Percentiles rank a stretch among this genome's conserved stretches.
phyloP scores from a whole-genome alignment of 2,329 filamentous ascomycete genomes.

The Cladophialophora psammophila region DNA sequence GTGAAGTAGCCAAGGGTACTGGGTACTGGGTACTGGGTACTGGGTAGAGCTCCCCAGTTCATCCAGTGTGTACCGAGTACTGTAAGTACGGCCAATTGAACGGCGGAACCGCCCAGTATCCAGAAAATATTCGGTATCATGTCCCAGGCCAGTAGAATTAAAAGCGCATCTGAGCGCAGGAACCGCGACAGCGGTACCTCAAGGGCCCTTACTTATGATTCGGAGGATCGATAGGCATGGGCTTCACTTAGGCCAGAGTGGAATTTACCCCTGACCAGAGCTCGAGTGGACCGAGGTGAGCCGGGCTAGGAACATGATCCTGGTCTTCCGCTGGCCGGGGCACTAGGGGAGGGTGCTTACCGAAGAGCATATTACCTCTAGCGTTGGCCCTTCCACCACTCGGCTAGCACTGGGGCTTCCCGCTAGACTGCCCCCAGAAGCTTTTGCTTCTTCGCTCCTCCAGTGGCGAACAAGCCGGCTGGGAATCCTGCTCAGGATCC shows the following conservation, averaged over 20 bases:
- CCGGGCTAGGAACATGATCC: slow-evolving; percentile 33
- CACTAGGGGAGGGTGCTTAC: slow-evolving; percentile 26
- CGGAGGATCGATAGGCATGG: slow-evolving; percentile 32
- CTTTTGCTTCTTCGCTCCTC: slow-evolving; percentile 23
- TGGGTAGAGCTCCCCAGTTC: background rate
- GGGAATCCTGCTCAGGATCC: background rate
- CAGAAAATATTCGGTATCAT: slow-evolving; percentile 3
- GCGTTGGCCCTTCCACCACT: slow-evolving; percentile 23
- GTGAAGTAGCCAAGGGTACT: background rate
- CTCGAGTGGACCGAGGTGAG: slow-evolving; percentile 18
- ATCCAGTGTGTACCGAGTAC: slow-evolving; percentile 1
- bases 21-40: no score
- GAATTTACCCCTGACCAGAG: slow-evolving; percentile 34
- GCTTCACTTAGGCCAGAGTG: background rate
- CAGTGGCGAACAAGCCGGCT: slow-evolving; percentile 7
- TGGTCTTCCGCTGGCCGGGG: slow-evolving; percentile 37
- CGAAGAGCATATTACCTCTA: slow-evolving; percentile 31
- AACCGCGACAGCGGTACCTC: slow-evolving; percentile 37
- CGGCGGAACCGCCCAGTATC: slow-evolving; percentile 1
- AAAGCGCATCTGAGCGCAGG: slow-evolving; percentile 26
- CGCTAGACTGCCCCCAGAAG: slow-evolving; percentile 32
- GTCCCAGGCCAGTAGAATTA: background rate
- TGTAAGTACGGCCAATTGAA: slow-evolving; percentile 6
- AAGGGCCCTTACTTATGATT: slow-evolving; percentile 23
- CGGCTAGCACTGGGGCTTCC: slow-evolving; percentile 14